Evolutionary conservation across 2,329 filamentous ascomycete species (phyloP), one percentile per base, ranked within the genome.

Genomic region (Claviceps spartinae): DNA sequence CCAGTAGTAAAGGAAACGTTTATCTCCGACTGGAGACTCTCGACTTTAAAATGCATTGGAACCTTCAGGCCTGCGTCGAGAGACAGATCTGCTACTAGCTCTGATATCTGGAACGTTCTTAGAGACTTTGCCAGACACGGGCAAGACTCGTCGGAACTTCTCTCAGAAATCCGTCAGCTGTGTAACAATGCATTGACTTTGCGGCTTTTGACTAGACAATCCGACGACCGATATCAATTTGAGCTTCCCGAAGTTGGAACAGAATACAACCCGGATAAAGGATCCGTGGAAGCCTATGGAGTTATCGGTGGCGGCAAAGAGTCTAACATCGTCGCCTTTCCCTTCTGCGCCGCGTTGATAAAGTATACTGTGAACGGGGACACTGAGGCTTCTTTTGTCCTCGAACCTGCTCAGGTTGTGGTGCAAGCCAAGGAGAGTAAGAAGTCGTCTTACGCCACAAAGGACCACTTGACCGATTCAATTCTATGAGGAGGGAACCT

Each of bases 351-450:
- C 11, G 47, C 47, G 4, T 22, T 48, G 47, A 1, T 30, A 2
- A 48, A 48, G 16, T n/a, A 48, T 14, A 48, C 14, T n/a, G 18
- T 20, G 5, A n/a, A 2, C 24, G 34, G 6, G n/a, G 24, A 47
- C 26, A 18, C 13, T 41, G 20, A 48, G n/a, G 5, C 4, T 3
- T 16, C 9, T 18, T 8, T 4, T 37, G 20, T 11, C 11, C 45
- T 49, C 11, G 40, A 43, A 24, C 26, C 40, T 11, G 48, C 48
- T 13, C 48, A 43, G 14, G 38, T 49, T 5, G 24, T 49, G 22
- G 48, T 36, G 5, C 16, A 49, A 14, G 24, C 40, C 5, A 22
- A 4, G 14, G 1, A 11, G 14, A 2, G 18, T 14, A 2, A 47
- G 4, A 18, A 24, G 5, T 8, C 18, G 3, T 24, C 18, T 38